Evolutionary conservation across 805 yeast species (phyloP), one percentile per base, ranked within the genome.

Genomic region (Sporopachydermia quercuum): DNA sequence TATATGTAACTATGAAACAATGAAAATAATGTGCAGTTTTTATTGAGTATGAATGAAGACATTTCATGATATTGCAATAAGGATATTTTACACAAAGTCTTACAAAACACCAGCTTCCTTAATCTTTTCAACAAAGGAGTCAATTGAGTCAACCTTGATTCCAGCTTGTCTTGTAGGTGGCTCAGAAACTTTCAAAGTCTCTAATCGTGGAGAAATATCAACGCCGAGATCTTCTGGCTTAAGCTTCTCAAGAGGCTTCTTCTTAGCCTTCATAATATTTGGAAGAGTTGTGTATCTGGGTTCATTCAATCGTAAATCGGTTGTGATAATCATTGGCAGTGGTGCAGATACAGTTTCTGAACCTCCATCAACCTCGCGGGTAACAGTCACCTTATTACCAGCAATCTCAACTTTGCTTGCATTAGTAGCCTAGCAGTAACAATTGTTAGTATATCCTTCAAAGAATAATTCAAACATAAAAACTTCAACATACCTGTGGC

Each of bases 211-310:
- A 19, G 71, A 57, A 6, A 75, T 54, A 36, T 78, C 81, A 23
- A 80, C 68, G n/a, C 78, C 81, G 44, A 83, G 71, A 49, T 82
- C 93, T n/a, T 54, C 64, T 15, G 77, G 60, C 58, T 63, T 70
- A 59, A 73, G 57, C 53, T 74, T 67, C 49, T 76, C 84, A 56
- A 87, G 67, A 3, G 95, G 95, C 68, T 85, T 87, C 74, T 87
- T 87, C 68, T 91, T 91, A 41, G 97, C 97, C 68, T 91, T 91
- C 97, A 91, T 91, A 65, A 87, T 74, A 59, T 89, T 91, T 44
- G 96, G 96, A 55, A 91, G 69, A 11, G 94, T 75, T n/a, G 94
- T 95, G 53, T 85, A 91, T 51, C 96, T 77, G 36, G 99, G 98
- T 55, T 76, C 91, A 58, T 91, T 91, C 54, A 91, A 71, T 60